Base-by-base conservation (phyloP, 441 rosid genomes). In the Viola pubescens region DNA sequence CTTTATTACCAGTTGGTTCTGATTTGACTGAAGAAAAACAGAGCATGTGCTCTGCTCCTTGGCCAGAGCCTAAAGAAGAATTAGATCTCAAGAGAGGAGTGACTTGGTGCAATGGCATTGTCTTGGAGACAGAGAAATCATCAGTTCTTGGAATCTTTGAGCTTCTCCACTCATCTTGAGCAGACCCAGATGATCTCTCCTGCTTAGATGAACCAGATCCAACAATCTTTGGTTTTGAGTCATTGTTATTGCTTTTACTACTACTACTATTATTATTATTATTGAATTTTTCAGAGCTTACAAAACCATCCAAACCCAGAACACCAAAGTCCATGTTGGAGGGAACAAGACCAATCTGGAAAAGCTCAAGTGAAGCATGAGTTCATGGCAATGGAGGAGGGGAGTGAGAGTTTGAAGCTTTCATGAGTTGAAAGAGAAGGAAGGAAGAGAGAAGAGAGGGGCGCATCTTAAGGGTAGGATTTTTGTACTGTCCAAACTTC, bases 21-120 rank as follows among this genome's bases (percentile, higher is more conserved):
- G 81, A 65, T 70, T 80, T 77, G 52, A 64, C 71, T 8, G 92
- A 62, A 70, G 82, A 83, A 77, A 85, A 85, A 73, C 87, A 78
- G 47, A 81, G 77, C 85, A 85, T 83, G 44, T 81, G 87, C 58
- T 75, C 85, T 47, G 34, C 34, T 26, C 71, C 81, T 5, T 74
- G 80, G 43, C 66, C 62, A 34, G 74, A 66, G 41, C 70, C 59
- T 57, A 70, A 51, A 55, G 82, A 52, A 60, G 75, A 26, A 26
- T 26, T 67, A 78, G 94, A 79, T 84, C 86, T 81, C 74, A 73
- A 37, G 37, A 77, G 67, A 64, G 82, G 71, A 66, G 66, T 59
- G 13, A 60, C 66, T 48, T 77, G 85, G 37, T 77, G 85, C 64
- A 74, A 77, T 68, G 80, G 58, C 81, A 77, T 74, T 75, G 84